Evolutionary conservation across 176 grass and related monocot species (phyloP).

Genomic region (Zoysia japonica): DNA sequence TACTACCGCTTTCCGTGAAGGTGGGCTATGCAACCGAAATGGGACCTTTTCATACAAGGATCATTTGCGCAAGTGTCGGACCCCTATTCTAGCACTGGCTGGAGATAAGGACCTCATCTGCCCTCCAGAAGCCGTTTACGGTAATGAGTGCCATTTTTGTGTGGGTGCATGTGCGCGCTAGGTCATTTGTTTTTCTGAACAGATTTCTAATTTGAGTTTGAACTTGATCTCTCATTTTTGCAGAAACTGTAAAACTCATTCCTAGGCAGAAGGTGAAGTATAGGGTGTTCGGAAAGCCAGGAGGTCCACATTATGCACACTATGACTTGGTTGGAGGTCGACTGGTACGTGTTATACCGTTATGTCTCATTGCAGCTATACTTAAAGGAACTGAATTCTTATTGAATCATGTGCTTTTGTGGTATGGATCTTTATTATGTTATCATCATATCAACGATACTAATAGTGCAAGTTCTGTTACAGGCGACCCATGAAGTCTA

Average conservation of each 20-base stretch:
- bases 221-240: not conserved
- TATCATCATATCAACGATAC: not conserved
- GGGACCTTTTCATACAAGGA: slow-evolving; percentile 75
- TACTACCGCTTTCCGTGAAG: slow-evolving; percentile 71
- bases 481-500: slow-evolving; percentile 80
- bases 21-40: slow-evolving; percentile 63
- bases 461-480: slow-evolving; percentile 16
- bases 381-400: not conserved
- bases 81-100: slow-evolving; percentile 69
- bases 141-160: slow-evolving; percentile 25
- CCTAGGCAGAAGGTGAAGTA: slow-evolving; percentile 64
- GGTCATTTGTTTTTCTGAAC: not conserved
- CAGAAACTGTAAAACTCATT: slow-evolving; percentile 82
- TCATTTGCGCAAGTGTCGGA: slow-evolving; percentile 53
- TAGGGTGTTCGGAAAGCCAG: slow-evolving; percentile 59
- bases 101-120: slow-evolving; percentile 78
- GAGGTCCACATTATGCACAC: slow-evolving; percentile 76
- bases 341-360: slow-evolving; percentile 44
- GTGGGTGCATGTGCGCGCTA: not conserved
- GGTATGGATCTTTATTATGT: not conserved
- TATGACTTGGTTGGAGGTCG: slow-evolving; percentile 85
- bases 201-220: slow-evolving; percentile 33
- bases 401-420: slow-evolving; percentile 1
- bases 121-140: slow-evolving; percentile 73
- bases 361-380: slow-evolving; percentile 9